Evolutionary conservation across 495 filamentous ascomycete genomes (phyloP).

Genomic region (Annulohypoxylon nitens): DNA sequence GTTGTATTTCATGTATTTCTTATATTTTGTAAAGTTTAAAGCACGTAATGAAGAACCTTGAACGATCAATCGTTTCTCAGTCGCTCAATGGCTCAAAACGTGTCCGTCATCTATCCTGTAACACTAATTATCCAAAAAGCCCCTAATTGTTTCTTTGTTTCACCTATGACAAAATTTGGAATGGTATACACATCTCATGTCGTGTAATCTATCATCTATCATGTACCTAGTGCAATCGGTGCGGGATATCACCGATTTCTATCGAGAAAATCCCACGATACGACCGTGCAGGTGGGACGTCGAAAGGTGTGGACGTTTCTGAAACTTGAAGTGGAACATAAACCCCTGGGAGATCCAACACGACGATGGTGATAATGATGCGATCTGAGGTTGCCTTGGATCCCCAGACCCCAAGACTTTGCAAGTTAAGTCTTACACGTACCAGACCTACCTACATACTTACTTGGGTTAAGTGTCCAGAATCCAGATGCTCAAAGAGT

Average conservation of each 20-base stretch:
- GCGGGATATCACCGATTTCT: neutral
- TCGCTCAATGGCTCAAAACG: slow-evolving; percentile 4
- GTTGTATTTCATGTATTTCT: neutral
- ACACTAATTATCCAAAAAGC: neutral
- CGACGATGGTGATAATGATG: slow-evolving; percentile 45
- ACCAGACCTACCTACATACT: neutral
- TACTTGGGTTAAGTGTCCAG: neutral
- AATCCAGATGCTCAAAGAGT: neutral
- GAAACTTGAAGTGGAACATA: slow-evolving; percentile 51
- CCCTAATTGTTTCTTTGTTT: slow-evolving; percentile 9
- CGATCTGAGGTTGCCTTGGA: slow-evolving; percentile 37
- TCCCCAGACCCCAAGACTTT: slow-evolving; percentile 22
- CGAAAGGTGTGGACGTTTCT: slow-evolving; percentile 41
- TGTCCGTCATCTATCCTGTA: slow-evolving; percentile 18
- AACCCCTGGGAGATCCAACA: slow-evolving; percentile 46
- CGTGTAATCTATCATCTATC: neutral
- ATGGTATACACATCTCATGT: slow-evolving; percentile 21
- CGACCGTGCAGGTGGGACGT: slow-evolving; percentile 28
- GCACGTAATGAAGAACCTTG: slow-evolving; percentile 6
- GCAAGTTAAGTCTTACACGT: neutral
- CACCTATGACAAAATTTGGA: slow-evolving; percentile 4
- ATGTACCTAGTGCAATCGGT: neutral
- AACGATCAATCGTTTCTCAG: slow-evolving; percentile 21
- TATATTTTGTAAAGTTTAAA: neutral
- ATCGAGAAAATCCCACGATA: slow-evolving; percentile 30